Evolutionary conservation across 108 stramenopile species (phyloP).

Genomic region (Skeletonema grethae): DNA sequence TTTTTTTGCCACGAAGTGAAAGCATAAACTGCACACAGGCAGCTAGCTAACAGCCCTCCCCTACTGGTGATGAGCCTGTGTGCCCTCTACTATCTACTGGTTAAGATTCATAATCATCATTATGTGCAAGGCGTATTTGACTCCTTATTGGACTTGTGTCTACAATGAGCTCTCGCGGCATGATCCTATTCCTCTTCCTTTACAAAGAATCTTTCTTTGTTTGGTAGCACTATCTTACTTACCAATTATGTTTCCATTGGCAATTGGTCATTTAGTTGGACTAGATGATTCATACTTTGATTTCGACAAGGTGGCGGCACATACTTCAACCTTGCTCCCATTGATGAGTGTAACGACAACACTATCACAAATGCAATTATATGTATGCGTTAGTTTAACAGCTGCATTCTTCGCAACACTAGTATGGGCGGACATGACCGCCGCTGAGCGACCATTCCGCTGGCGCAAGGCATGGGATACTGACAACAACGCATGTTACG

Average conservation of each 20-base stretch:
- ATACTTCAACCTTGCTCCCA: not conserved
- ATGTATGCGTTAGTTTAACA: constrained; percentile 12
- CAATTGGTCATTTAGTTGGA: constrained; percentile 6
- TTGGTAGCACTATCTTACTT: constrained; percentile 3
- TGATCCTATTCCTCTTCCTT: constrained; percentile 5
- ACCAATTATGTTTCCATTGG: constrained; percentile 19
- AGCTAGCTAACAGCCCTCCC: too few relatives aligned
- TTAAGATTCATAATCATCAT: too few relatives aligned
- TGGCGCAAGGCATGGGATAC: constrained; percentile 32
- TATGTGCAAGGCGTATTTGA: not conserved
- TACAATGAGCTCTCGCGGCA: constrained; percentile 16
- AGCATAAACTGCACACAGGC: too few relatives aligned
- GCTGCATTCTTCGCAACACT: constrained; percentile 8
- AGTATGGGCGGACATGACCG: constrained; percentile 14
- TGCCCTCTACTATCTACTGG: too few relatives aligned
- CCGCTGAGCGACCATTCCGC: constrained; percentile 7
- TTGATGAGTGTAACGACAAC: constrained; percentile 16
- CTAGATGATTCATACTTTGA: constrained; percentile 23
- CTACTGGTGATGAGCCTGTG: too few relatives aligned
- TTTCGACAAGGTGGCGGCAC: constrained; percentile 11
- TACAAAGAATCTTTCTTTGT: constrained; percentile 11
- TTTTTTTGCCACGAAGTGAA: too few relatives aligned
- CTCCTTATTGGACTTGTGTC: constrained; percentile 26
- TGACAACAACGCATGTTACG: constrained; percentile 35
- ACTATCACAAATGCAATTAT: constrained; percentile 9